phyloP scores from a whole-genome alignment of 495 filamentous ascomycete genomes.

The Podospora fimiseda region DNA sequence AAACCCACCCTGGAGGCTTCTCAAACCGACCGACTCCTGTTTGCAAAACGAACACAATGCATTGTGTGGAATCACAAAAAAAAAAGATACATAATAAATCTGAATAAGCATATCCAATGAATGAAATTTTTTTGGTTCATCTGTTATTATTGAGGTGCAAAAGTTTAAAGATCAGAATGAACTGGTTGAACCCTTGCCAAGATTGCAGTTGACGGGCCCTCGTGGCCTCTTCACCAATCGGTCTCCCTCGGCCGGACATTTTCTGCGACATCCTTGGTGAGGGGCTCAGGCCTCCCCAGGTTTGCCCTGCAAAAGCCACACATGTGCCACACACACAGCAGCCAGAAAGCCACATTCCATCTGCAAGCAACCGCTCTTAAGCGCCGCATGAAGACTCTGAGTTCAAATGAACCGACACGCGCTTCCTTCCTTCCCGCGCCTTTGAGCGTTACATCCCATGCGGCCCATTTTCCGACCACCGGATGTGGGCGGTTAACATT shows the following conservation, averaged over 20 bases:
- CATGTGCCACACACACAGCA: too few species aligned
- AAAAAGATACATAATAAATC: background rate
- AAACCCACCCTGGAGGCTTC: background rate
- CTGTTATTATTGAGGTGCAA: background rate
- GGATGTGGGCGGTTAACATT: too few species aligned
- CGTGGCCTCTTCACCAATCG: background rate
- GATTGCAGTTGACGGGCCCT: background rate
- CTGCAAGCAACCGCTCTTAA: too few species aligned
- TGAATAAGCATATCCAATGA: background rate
- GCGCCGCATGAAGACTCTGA: too few species aligned
- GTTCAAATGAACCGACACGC: too few species aligned
- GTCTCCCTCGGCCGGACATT: background rate
- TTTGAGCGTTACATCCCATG: too few species aligned
- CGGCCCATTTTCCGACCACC: too few species aligned
- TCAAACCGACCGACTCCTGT: background rate
- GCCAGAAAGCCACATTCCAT: too few species aligned
- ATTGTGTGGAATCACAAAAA: background rate
- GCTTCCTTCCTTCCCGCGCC: too few species aligned
- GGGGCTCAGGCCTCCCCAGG: too few species aligned
- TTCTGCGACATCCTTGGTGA: conserved; percentile 1
- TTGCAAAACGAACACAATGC: background rate
- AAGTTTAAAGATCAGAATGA: background rate
- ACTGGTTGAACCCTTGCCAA: background rate
- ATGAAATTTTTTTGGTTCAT: background rate
- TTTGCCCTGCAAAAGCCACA: too few species aligned